A percentile compares a stretch with the other conserved stretches of the same genome.
Conservation (phyloP, 2,329 filamentous ascomycete species). For the Berkeleyomyces rouxiae region DNA sequence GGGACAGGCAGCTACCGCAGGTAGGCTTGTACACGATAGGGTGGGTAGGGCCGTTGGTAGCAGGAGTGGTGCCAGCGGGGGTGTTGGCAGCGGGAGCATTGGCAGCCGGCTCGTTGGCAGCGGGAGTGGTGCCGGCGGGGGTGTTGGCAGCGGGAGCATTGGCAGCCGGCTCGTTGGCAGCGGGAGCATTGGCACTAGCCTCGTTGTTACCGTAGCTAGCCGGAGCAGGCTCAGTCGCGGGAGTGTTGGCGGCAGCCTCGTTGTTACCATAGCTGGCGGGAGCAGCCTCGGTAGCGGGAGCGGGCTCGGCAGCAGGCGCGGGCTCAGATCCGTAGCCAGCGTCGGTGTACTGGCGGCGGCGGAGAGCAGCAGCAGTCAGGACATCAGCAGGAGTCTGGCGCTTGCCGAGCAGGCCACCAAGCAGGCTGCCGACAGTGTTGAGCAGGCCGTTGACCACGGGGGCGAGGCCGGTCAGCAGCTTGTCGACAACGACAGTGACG, state of each 20-base stretch:
- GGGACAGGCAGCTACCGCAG: conserved; percentile 16
- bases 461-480: conserved; percentile 2
- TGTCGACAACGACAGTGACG: not conserved
- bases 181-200: not conserved
- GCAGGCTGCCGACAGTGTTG: conserved; percentile 3
- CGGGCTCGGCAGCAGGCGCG: not conserved
- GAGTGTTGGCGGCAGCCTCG: not conserved
- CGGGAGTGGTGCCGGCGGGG: not conserved
- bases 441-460: conserved; percentile 4
- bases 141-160: not conserved
- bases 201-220: not conserved
- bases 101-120: not conserved
- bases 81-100: not conserved
- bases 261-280: not conserved
- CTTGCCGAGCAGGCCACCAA: conserved; percentile 9
- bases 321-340: not conserved
- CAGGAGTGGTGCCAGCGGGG: not conserved
- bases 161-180: not conserved
- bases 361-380: conserved; percentile 1
- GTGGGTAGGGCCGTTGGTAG: conserved; percentile 32
- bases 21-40: conserved; percentile 42
- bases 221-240: not conserved
- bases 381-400: conserved; percentile 1
- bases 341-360: not conserved
- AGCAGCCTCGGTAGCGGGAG: not conserved